Evolutionary conservation across 2,329 filamentous ascomycete species (phyloP).

Genomic region (Diatrype stigma): DNA sequence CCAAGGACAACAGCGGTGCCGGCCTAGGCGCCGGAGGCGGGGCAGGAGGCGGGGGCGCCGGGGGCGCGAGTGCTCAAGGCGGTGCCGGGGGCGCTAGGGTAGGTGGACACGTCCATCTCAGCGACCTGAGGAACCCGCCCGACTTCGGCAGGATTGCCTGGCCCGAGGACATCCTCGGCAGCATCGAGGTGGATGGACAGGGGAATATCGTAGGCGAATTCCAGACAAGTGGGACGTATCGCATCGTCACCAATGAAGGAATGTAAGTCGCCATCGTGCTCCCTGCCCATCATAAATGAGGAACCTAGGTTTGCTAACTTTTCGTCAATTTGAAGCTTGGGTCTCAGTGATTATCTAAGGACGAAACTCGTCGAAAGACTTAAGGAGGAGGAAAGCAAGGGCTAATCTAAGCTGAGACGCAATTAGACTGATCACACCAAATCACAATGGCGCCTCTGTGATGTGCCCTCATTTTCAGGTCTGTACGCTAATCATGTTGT

Average conservation of each 20-base stretch:
- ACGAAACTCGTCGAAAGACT: neutral
- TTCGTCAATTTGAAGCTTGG: neutral
- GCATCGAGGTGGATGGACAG: constrained; percentile 56
- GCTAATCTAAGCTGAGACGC: neutral
- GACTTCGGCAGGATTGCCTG: constrained; percentile 66
- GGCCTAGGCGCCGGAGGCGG: constrained; percentile 34
- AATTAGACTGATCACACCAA: too few species aligned
- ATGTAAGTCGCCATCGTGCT: constrained; percentile 56
- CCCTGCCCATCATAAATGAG: too few species aligned
- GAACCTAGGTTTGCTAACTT: neutral
- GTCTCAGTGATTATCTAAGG: neutral
- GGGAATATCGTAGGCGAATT: constrained; percentile 56
- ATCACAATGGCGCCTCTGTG: too few species aligned
- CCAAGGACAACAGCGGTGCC: constrained; percentile 19
- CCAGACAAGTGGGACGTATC: constrained; percentile 59
- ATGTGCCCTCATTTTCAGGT: too few species aligned
- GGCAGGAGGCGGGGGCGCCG: constrained; percentile 43
- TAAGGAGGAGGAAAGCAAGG: neutral
- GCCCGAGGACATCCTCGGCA: constrained; percentile 67
- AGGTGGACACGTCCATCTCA: constrained; percentile 62
- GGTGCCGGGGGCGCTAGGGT: constrained; percentile 56
- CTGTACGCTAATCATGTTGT: too few species aligned
- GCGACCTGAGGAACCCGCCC: constrained; percentile 59
- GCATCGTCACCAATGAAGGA: constrained; percentile 61
- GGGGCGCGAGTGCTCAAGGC: constrained; percentile 57